phyloP scores from a whole-genome alignment of 2,329 filamentous ascomycete genomes.

The Coniochaeta hoffmannii region DNA sequence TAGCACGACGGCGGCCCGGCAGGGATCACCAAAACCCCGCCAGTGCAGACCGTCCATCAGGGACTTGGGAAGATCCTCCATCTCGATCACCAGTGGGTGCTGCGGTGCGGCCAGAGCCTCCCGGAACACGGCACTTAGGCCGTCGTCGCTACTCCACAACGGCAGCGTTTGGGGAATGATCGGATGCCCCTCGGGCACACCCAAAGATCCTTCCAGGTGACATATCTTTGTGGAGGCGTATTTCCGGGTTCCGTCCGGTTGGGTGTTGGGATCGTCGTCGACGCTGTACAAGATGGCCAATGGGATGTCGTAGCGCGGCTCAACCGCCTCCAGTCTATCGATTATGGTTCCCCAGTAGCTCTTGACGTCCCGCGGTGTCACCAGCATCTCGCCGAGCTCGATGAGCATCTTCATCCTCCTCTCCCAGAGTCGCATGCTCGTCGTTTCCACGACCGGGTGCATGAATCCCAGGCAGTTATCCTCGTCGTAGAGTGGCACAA shows the following conservation, averaged over 20 bases:
- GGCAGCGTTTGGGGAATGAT: slow-evolving; percentile 30
- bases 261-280: slow-evolving; percentile 27
- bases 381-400: slow-evolving; percentile 36
- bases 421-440: slow-evolving; percentile 38
- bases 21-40: slow-evolving; percentile 59
- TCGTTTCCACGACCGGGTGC: slow-evolving; percentile 39
- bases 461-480: slow-evolving; percentile 37
- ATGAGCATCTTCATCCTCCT: slow-evolving; percentile 41
- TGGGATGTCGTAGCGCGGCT: slow-evolving; percentile 40
- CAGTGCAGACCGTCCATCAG: slow-evolving; percentile 53
- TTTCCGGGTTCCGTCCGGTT: slow-evolving; percentile 12
- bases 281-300: slow-evolving; percentile 44
- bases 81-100: slow-evolving; percentile 32
- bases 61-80: slow-evolving; percentile 41
- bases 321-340: slow-evolving; percentile 33
- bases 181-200: slow-evolving; percentile 34
- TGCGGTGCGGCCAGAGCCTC: slow-evolving; percentile 25
- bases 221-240: slow-evolving; percentile 28
- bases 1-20: slow-evolving; percentile 58
- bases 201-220: slow-evolving; percentile 35
- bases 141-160: slow-evolving; percentile 27
- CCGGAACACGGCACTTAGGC: slow-evolving; percentile 31
- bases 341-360: slow-evolving; percentile 41
- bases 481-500: slow-evolving; percentile 36
- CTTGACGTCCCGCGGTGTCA: slow-evolving; percentile 33